Percentiles rank a stretch among this genome's conserved stretches.
phyloP scores from a whole-genome alignment of 129 eudicot genomes.

The Arctium lappa region DNA sequence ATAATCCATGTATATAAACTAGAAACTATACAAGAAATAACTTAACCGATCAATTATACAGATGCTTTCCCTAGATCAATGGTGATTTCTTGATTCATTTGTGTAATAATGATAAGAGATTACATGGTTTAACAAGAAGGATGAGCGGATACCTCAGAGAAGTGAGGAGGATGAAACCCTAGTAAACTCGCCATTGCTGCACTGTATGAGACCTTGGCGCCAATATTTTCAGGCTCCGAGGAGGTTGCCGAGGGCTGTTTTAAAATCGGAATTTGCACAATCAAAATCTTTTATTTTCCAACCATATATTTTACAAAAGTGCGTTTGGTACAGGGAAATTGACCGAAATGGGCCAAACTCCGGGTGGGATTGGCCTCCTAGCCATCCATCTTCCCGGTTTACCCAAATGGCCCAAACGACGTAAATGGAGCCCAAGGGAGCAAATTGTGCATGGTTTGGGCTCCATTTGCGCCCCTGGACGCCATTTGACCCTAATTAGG shows the following conservation, averaged over 20 bases:
- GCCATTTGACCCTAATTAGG: no score
- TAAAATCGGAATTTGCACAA: no score
- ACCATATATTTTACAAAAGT: no score
- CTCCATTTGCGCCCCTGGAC: no score
- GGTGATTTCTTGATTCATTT: neutral
- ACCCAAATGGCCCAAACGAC: no score
- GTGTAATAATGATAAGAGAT: neutral
- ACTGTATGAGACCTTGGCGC: conserved; percentile 16
- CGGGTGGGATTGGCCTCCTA: no score
- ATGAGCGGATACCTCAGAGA: conserved; percentile 29
- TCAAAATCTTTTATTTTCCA: no score
- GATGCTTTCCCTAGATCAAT: neutral
- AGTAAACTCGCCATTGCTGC: conserved; percentile 20
- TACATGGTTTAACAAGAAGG: neutral
- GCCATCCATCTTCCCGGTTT: no score
- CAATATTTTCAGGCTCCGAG: neutral
- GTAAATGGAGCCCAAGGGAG: no score
- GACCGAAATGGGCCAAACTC: no score
- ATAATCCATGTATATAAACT: neutral
- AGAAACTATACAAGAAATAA: neutral
- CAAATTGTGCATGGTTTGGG: no score
- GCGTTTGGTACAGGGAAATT: no score
- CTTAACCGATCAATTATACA: neutral
- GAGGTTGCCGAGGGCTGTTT: neutral
- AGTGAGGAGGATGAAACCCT: conserved; percentile 41